These are phyloP conservation scores for Chlamydomonas reinhardtii DNA, from an alignment of 163 green algal genomes.

Conservation along the genomic window DNA sequence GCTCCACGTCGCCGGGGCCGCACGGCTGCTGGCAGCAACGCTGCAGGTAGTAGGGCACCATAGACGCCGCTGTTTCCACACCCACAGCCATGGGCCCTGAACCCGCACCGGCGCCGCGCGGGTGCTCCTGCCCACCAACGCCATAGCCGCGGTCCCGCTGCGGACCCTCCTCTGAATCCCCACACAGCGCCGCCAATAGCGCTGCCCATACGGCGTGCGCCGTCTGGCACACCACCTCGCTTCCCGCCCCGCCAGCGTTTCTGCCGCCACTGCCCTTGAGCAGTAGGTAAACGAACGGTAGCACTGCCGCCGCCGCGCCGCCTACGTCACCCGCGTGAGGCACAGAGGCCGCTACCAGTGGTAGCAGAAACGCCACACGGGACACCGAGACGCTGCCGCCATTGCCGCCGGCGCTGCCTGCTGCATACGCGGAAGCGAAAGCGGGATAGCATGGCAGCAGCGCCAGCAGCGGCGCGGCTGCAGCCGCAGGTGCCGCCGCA, in stretches of 20 bases:
- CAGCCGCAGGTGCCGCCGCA: background rate
- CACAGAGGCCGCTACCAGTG: slow-evolving; percentile 17
- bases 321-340: background rate
- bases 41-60: slow-evolving; percentile 42
- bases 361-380: slow-evolving; percentile 32
- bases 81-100: background rate
- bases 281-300: slow-evolving; percentile 41
- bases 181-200: slow-evolving; percentile 12
- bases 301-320: background rate
- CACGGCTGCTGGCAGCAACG: slow-evolving; percentile 23
- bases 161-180: background rate
- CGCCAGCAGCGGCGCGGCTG: slow-evolving; percentile 1
- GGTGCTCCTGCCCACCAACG: background rate
- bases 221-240: background rate
- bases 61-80: slow-evolving; percentile 6
- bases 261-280: background rate
- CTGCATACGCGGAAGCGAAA: background rate
- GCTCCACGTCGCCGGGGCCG: slow-evolving; percentile 5
- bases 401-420: background rate
- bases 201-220: slow-evolving; percentile 35
- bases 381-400: background rate
- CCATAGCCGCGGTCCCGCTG: background rate
- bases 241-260: too few relatives aligned
- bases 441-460: slow-evolving; percentile 33
- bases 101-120: background rate